Evolutionary conservation across 2,329 filamentous ascomycete species (phyloP).

Genomic region (Colletotrichum plurivorum): DNA sequence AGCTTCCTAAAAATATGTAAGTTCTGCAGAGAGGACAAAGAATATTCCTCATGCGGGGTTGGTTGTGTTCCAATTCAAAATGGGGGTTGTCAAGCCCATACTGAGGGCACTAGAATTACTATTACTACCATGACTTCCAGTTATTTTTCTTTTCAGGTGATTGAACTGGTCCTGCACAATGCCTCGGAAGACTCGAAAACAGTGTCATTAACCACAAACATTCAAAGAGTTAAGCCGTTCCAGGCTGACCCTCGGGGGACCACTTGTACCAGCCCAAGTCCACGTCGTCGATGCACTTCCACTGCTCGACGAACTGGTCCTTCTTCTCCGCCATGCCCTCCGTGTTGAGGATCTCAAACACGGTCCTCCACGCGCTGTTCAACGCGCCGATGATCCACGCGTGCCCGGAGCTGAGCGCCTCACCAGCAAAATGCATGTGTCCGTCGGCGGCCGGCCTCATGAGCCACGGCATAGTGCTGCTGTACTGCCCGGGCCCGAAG

Average conservation of each 20-base stretch:
- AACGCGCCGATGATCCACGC: constrained; percentile 46
- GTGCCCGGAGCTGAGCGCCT: constrained; percentile 46
- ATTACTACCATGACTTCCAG: no score
- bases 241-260: constrained; percentile 33
- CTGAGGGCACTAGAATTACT: no score
- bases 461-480: constrained; percentile 42
- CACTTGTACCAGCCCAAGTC: constrained; percentile 45
- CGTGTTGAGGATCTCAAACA: constrained; percentile 41
- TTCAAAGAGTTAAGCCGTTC: background rate
- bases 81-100: no score
- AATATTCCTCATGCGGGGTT: no score
- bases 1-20: no score
- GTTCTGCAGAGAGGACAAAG: no score
- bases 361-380: constrained; percentile 45
- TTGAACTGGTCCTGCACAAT: no score
- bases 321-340: constrained; percentile 43
- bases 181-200: no score
- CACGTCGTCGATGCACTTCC: constrained; percentile 42
- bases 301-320: constrained; percentile 41
- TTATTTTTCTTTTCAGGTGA: no score
- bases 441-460: constrained; percentile 44
- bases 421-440: constrained; percentile 45
- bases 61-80: no score
- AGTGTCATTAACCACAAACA: no score
- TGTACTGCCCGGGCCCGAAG: constrained; percentile 45